These are phyloP conservation scores for Clausena lansium DNA, from an alignment of 345 rosid genomes.

Conservation along the genomic window DNA sequence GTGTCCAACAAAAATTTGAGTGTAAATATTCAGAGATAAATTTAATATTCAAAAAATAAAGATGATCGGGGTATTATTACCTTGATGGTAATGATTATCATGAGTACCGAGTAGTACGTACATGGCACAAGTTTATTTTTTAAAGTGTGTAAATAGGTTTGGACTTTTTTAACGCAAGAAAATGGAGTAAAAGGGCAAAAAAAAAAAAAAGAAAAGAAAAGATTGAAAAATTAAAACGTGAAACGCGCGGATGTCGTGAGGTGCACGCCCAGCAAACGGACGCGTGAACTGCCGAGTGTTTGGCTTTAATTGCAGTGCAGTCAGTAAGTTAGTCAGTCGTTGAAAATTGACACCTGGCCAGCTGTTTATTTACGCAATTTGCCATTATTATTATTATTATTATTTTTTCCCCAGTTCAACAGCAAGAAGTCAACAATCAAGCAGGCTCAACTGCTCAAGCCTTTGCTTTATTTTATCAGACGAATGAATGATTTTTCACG, in stretches of 20 bases:
- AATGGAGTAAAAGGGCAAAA: background rate
- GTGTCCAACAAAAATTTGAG: no score
- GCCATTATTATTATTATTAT: slow-evolving; percentile 3
- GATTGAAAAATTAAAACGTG: slow-evolving; percentile 17
- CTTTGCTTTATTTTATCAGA: background rate
- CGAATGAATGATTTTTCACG: background rate
- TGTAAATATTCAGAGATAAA: no score
- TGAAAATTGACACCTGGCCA: slow-evolving; percentile 26
- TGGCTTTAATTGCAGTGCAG: slow-evolving; percentile 24
- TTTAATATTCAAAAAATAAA: no score
- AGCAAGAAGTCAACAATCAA: no score
- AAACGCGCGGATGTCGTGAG: slow-evolving; percentile 18
- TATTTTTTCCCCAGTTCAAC: background rate
- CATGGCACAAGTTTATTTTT: no score
- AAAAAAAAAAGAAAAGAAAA: background rate
- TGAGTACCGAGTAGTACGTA: no score
- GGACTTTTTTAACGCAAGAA: background rate
- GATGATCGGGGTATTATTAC: background rate
- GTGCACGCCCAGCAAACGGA: background rate
- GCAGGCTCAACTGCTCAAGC: background rate
- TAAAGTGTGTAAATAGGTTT: background rate
- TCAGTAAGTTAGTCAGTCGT: slow-evolving; percentile 29
- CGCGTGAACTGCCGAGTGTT: slow-evolving; percentile 17
- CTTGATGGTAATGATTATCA: background rate
- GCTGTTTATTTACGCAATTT: slow-evolving; percentile 26